phyloP scores from a whole-genome alignment of 192 early-diverging fungal genomes.

The Pecoramyces ruminantium region DNA sequence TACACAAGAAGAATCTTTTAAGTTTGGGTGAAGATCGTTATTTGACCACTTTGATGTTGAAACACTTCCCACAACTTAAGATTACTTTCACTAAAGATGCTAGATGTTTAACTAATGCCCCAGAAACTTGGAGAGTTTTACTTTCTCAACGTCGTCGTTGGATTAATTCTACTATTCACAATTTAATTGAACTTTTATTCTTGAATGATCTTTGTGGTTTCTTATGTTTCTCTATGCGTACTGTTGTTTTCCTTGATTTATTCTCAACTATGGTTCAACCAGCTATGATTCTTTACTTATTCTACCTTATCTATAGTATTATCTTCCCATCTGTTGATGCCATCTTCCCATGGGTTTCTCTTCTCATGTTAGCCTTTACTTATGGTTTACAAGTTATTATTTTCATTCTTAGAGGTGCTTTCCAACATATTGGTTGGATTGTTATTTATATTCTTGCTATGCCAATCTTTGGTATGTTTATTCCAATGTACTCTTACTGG shows the following conservation, averaged over 20 bases:
- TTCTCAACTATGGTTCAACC: conserved; percentile 90
- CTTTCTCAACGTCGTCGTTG: conserved; percentile 97
- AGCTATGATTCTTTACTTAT: conserved; percentile 69
- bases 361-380: conserved; percentile 69
- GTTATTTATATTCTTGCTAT: conserved; percentile 83
- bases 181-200: conserved; percentile 83
- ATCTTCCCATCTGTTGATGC: conserved; percentile 31
- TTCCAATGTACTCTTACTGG: conserved; percentile 81
- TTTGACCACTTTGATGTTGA: conserved; percentile 88
- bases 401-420: conserved; percentile 70
- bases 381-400: conserved; percentile 39
- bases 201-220: conserved; percentile 91
- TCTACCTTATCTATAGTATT: conserved; percentile 52
- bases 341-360: conserved; percentile 54
- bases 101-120: conserved; percentile 81
- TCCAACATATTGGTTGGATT: conserved; percentile 79
- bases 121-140: conserved; percentile 81
- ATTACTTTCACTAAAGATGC: conserved; percentile 86
- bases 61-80: conserved; percentile 94
- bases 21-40: conserved; percentile 98
- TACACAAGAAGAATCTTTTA: conserved; percentile 97
- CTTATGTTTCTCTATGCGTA: conserved; percentile 94
- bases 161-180: conserved; percentile 99
- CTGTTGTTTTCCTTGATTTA: conserved; percentile 87
- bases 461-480: conserved; percentile 58